Evolutionary conservation across 2,329 filamentous ascomycete species (phyloP).

Genomic region (Fusarium ambrosium): DNA sequence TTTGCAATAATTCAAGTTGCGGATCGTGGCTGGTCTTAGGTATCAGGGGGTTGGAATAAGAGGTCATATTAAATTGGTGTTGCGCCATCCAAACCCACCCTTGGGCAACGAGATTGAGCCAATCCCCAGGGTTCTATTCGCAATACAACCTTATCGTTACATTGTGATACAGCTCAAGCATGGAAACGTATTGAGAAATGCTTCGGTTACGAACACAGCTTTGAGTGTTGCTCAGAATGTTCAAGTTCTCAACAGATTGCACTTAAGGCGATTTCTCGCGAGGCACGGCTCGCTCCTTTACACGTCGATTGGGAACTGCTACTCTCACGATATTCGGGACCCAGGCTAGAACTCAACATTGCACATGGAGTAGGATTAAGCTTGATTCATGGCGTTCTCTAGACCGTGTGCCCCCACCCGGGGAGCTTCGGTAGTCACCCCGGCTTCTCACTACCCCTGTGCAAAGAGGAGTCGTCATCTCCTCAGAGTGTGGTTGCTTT

Average conservation of each 20-base stretch:
- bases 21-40: neutral
- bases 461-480: neutral
- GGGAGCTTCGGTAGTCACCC: neutral
- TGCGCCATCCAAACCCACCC: slow-evolving; percentile 9
- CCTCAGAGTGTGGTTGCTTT: neutral
- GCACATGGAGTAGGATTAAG: slow-evolving; percentile 6
- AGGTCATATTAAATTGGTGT: slow-evolving; percentile 19
- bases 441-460: neutral
- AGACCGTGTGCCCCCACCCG: neutral
- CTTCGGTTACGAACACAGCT: neutral
- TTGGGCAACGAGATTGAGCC: neutral
- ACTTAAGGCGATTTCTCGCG: neutral
- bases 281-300: neutral
- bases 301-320: neutral
- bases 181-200: neutral
- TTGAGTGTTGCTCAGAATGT: neutral
- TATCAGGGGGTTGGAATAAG: neutral
- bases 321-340: neutral
- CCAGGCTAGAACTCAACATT: neutral
- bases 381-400: slow-evolving; percentile 4
- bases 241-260: neutral
- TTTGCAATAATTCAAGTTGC: too few species aligned
- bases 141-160: neutral
- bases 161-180: neutral
- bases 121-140: slow-evolving; percentile 8